phyloP scores from a whole-genome alignment of 805 yeast species.

The Teunomyces aglyptinius region DNA sequence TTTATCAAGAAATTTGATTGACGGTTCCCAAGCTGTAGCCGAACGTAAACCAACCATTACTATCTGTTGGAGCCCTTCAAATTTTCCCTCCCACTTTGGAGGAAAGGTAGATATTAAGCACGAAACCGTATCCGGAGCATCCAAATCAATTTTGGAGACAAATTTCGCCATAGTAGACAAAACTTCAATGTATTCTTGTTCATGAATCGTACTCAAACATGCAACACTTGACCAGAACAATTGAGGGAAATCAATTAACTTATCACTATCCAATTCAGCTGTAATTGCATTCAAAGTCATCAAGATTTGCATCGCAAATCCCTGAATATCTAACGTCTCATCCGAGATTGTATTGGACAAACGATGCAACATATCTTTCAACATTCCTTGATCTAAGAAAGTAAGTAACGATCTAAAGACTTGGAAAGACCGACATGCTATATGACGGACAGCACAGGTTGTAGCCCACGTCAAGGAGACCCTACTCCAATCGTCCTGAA shows the following conservation, averaged over 20 bases:
- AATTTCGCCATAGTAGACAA: slow-evolving; percentile 79
- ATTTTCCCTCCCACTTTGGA: slow-evolving; percentile 91
- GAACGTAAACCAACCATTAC: slow-evolving; percentile 84
- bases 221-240: slow-evolving; percentile 95
- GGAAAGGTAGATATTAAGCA: slow-evolving; percentile 87
- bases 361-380: slow-evolving; percentile 90
- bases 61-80: slow-evolving; percentile 80
- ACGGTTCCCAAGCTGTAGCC: slow-evolving; percentile 71
- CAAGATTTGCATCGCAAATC: slow-evolving; percentile 93
- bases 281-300: slow-evolving; percentile 94
- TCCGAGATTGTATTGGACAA: slow-evolving; percentile 92
- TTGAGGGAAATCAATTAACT: slow-evolving; percentile 85
- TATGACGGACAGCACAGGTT: slow-evolving; percentile 92
- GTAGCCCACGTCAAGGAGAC: slow-evolving; percentile 92
- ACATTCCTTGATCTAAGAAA: slow-evolving; percentile 80
- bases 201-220: slow-evolving; percentile 83
- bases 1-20: slow-evolving; percentile 70
- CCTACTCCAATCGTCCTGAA: slow-evolving; percentile 83
- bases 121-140: slow-evolving; percentile 79
- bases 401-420: slow-evolving; percentile 81
- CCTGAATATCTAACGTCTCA: slow-evolving; percentile 85
- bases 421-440: slow-evolving; percentile 96
- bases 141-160: slow-evolving; percentile 81
- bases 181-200: slow-evolving; percentile 88
- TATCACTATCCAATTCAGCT: slow-evolving; percentile 76